Evolutionary conservation across 2,329 filamentous ascomycete genomes (phyloP), one percentile per base, ranked within the genome.

Genomic region (Penicillium sp.): DNA sequence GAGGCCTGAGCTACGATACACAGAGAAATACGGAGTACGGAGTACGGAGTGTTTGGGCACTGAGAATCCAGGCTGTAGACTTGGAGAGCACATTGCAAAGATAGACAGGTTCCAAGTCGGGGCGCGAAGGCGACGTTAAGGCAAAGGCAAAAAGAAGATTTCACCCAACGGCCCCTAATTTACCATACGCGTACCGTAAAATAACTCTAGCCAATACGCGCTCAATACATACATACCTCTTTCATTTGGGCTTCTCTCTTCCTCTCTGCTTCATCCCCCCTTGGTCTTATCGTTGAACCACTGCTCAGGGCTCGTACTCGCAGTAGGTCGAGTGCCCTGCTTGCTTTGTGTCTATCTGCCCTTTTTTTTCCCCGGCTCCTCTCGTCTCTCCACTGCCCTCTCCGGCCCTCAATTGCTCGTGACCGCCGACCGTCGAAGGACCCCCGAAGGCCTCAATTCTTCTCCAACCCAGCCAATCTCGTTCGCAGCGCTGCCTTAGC

Each of bases 231-330:
- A 62, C 58, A 40, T 55, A 45, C 55, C 62, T 59, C 55, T 60
- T 59, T 55, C 57, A 57, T 58, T 57, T 51, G 41, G 27, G 55
- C 55, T 60, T 59, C 53, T 57, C 55, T 59, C 55, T 55, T 55
- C 58, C 53, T 55, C 54, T 36, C 46, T 42, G 52, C 61, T 58
- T 55, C 56, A 55, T 57, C 49, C 53, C 50, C 53, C 58, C 56
- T 55, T 66, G 56, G 60, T 56, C 56, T 58, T 58, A 54, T 50
- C 50, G 53, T 57, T 55, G 53, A 62, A 58, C 57, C 57, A 56
- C 60, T 72, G 62, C 63, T 61, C 51, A 66, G 70, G 63, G 59
- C 62, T 60, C 60, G 65, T 68, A 67, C 68, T 69, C 63, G 63
- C 63, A 65, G 60, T 64, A 61, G 63, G 62, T 66, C 56, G 59